phyloP scores from a whole-genome alignment of 176 grass and related monocot genomes.

The Thalia dealbata region DNA sequence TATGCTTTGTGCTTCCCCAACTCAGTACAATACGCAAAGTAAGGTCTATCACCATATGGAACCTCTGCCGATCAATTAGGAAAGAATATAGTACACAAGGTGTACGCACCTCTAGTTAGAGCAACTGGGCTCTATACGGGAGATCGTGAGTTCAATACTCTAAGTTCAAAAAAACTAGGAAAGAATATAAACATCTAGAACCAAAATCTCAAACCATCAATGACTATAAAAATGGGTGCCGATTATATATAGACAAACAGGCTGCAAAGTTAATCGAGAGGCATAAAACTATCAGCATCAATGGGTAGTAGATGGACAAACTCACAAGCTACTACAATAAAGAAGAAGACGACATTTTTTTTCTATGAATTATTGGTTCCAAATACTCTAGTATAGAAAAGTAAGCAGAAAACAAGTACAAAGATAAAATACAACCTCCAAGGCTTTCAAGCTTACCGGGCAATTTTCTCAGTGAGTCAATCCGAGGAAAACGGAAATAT shows the following conservation, averaged over 20 bases:
- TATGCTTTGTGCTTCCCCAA: background rate
- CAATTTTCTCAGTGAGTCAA: background rate
- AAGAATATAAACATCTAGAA: background rate
- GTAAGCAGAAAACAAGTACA: background rate
- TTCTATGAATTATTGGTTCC: too few relatives aligned
- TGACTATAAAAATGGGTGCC: background rate
- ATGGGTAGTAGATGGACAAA: background rate
- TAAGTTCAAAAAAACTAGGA: too few relatives aligned
- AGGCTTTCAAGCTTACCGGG: background rate
- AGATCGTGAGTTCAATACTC: too few relatives aligned
- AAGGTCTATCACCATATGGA: too few relatives aligned
- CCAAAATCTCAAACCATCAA: background rate
- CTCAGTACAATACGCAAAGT: background rate
- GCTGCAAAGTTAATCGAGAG: background rate
- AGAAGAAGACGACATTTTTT: too few relatives aligned
- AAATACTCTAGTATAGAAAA: background rate
- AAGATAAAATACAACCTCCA: background rate
- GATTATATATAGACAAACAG: background rate
- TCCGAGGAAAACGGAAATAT: background rate
- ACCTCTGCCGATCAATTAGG: background rate
- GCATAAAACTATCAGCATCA: background rate
- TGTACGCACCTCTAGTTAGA: too few relatives aligned
- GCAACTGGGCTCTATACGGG: too few relatives aligned
- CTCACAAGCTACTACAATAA: too few relatives aligned
- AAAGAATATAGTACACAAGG: too few relatives aligned